These are phyloP conservation scores for Candida lessepsii DNA, from an alignment of 805 yeast species.

Conservation along the genomic window DNA sequence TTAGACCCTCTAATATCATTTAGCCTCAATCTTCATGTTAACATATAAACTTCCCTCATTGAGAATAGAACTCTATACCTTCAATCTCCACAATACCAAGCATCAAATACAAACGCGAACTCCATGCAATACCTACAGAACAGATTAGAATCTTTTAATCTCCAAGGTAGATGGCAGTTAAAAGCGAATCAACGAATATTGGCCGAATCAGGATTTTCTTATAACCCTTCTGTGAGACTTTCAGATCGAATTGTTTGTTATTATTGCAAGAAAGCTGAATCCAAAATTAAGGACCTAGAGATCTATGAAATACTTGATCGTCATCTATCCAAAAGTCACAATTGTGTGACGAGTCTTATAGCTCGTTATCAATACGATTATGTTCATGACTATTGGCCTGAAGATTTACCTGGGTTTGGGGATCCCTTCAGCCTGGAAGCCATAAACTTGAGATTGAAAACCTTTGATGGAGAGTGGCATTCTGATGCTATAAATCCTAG, in stretches of 20 bases:
- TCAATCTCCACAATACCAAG: too few species aligned
- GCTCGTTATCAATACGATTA: slow-evolving; percentile 3
- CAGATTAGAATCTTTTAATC: slow-evolving; percentile 22
- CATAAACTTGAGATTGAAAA: slow-evolving; percentile 30
- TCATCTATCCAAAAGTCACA: slow-evolving; percentile 6
- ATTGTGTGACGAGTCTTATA: slow-evolving; percentile 6
- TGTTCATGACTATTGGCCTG: slow-evolving; percentile 4
- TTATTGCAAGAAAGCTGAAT: slow-evolving; percentile 46
- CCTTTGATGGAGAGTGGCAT: slow-evolving; percentile 44
- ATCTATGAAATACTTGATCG: slow-evolving; percentile 6
- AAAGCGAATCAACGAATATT: slow-evolving; percentile 22
- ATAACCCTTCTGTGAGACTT: slow-evolving; percentile 46
- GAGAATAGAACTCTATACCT: too few species aligned
- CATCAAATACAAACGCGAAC: slow-evolving; percentile 6
- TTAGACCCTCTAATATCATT: too few species aligned
- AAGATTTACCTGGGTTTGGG: slow-evolving; percentile 21
- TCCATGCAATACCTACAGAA: slow-evolving; percentile 22
- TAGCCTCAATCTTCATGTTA: too few species aligned
- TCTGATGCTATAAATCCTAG: slow-evolving; percentile 41
- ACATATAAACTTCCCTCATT: too few species aligned
- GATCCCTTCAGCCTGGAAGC: slow-evolving; percentile 35
- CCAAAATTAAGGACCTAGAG: slow-evolving; percentile 13
- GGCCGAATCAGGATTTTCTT: slow-evolving; percentile 63
- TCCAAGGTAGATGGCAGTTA: slow-evolving; percentile 20
- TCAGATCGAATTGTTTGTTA: slow-evolving; percentile 57